A percentile compares a stretch with the other conserved stretches of the same genome.
These are phyloP conservation scores for Theobroma cacao DNA, from an alignment of 345 rosid genomes.

Conservation along the genomic window DNA sequence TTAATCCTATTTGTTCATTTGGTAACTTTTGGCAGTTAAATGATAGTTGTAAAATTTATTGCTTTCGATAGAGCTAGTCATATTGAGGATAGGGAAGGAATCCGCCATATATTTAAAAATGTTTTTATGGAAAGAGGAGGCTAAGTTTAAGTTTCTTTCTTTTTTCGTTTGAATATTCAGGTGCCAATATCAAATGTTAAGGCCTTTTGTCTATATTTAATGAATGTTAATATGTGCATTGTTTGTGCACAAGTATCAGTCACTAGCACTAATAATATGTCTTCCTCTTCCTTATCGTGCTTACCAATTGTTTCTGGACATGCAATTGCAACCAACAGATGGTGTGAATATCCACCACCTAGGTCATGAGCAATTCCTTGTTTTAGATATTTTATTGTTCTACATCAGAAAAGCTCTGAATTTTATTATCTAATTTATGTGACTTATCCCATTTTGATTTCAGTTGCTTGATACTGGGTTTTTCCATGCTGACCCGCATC, in stretches of 20 bases:
- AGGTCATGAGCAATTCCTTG: not conserved
- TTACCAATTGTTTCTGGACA: not conserved
- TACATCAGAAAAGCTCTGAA: not conserved
- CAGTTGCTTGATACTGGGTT: conserved; percentile 97
- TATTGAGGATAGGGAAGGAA: not conserved
- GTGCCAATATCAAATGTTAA: not conserved
- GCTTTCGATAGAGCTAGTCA: not conserved
- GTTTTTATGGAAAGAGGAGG: not conserved
- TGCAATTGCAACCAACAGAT: conserved; percentile 2
- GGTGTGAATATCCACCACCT: not conserved
- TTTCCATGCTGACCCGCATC: conserved; percentile 99
- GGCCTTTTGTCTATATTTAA: not conserved
- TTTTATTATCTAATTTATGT: not conserved
- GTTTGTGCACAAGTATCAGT: not conserved
- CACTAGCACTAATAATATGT: not conserved
- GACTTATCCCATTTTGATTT: conserved; percentile 19
- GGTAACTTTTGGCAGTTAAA: not conserved
- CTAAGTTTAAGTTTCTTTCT: not conserved
- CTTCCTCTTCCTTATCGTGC: not conserved
- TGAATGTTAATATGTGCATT: not conserved
- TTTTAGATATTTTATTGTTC: not conserved
- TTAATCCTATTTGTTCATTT: not conserved
- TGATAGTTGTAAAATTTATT: not conserved
- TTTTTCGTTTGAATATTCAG: not conserved
- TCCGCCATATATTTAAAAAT: not conserved